Base-by-base conservation (phyloP, 139 green algal species). In the Eudorina sp. region DNA sequence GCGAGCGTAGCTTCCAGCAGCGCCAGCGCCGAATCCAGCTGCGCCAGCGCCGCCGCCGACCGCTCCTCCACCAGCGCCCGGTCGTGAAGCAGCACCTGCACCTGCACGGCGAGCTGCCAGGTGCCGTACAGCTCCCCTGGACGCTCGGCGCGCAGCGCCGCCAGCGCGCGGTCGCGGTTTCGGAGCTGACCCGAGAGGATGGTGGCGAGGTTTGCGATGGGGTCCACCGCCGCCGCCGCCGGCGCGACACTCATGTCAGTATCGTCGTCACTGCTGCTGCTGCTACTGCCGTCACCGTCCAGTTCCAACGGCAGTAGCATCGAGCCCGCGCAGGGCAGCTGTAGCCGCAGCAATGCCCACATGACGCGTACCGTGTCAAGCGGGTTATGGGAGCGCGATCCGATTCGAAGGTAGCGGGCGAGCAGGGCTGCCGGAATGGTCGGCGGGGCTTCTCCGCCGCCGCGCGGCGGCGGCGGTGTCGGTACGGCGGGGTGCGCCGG, bases 321-420 rank as follows among this genome's bases (percentile, higher is more conserved):
- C 23, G 27, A 13, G 4, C 79, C 79, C 11, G 79, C 62, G 41
- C 62, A 27, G 41, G 81, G 62, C 31, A 87, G 64, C 43, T 87
- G 81, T 19, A 87, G 64, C 45, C 81, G 81, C n/a, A 69, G 27
- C 6, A 79, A 25, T 8, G 81, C 62, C 81, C 81, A 87, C 81
- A 87, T 87, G 45, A 87, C 81, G 29, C 81, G 81, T 0, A 87
- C 81, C 9, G 64, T 78, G 46, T 87, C 81, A 0, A 78, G 62
- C 16, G 64, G 62, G 46, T 21, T 69, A n/a, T 46, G 79, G 7
- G 60, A 55, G 60, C 79, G 79, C 16, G 60, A 75, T 4, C 79
- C 79, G 2, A 86, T 43, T 13, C 79, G 58, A 13, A 86, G 79
- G 40, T 86, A 86, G 0, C 79, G 79, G 29, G 60, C 79, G 21